Evolutionary conservation across 352 stramenopile genomes (phyloP).

Genomic region (Phytophthora nicotianae): DNA sequence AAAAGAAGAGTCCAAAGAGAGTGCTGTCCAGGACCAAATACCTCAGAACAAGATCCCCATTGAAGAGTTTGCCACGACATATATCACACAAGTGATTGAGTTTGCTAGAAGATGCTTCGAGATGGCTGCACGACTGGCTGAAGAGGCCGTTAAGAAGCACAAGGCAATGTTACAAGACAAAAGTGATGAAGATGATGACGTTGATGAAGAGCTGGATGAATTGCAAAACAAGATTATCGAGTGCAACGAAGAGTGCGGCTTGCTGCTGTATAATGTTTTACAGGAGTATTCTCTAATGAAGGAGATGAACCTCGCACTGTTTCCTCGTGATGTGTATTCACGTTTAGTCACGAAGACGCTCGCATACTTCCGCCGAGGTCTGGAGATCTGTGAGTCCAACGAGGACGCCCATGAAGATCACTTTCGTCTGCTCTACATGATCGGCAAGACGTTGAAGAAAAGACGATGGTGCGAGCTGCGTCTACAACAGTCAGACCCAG

Average conservation of each 20-base stretch:
- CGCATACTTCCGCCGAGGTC: slow-evolving; percentile 45
- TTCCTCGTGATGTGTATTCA: slow-evolving; percentile 36
- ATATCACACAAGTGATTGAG: slow-evolving; percentile 63
- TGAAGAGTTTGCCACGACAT: slow-evolving; percentile 48
- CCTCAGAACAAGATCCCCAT: slow-evolving; percentile 33
- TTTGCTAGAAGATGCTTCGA: slow-evolving; percentile 67
- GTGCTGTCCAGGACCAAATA: background rate
- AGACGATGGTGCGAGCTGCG: slow-evolving; percentile 38
- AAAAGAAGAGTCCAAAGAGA: slow-evolving; percentile 9
- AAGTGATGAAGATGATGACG: slow-evolving; percentile 10
- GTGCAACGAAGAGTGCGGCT: slow-evolving; percentile 73
- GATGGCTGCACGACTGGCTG: slow-evolving; percentile 59
- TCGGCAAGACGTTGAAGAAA: slow-evolving; percentile 78
- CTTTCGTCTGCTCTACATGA: slow-evolving; percentile 78
- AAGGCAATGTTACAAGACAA: slow-evolving; percentile 18
- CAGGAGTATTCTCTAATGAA: slow-evolving; percentile 68
- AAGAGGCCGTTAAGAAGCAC: slow-evolving; percentile 18
- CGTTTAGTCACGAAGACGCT: slow-evolving; percentile 39
- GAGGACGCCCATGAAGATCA: slow-evolving; percentile 53
- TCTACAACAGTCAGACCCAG: slow-evolving; percentile 5
- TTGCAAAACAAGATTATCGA: slow-evolving; percentile 50
- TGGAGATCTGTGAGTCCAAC: slow-evolving; percentile 39
- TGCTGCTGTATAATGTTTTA: slow-evolving; percentile 76
- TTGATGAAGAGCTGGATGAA: slow-evolving; percentile 37
- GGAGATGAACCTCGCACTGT: slow-evolving; percentile 29